These are phyloP conservation scores for Circinella minor DNA, from an alignment of 371 early-diverging fungal genomes.

Conservation along the genomic window DNA sequence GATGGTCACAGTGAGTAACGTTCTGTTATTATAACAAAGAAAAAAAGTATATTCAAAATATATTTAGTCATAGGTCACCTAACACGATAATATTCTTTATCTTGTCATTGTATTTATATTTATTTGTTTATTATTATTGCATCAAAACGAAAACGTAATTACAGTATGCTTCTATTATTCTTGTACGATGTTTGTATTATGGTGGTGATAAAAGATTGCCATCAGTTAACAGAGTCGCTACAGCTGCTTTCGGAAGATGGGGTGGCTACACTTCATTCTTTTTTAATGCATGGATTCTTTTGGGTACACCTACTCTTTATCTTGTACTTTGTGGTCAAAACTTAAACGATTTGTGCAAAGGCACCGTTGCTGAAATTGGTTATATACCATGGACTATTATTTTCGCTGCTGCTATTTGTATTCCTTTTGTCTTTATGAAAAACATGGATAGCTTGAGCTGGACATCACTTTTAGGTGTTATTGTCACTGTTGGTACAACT, in stretches of 20 bases:
- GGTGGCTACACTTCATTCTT: constrained; percentile 52
- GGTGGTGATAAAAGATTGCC: constrained; percentile 43
- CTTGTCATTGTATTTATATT: neutral
- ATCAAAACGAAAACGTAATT: neutral
- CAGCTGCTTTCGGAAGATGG: constrained; percentile 35
- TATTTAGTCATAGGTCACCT: too few relatives aligned
- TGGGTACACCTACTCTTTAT: constrained; percentile 60
- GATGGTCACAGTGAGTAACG: constrained; percentile 64
- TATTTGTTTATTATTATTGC: neutral
- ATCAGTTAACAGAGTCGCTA: constrained; percentile 41
- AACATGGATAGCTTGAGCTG: constrained; percentile 64
- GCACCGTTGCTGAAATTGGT: constrained; percentile 44
- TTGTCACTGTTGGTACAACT: constrained; percentile 52
- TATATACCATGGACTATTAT: constrained; percentile 66
- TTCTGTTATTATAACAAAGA: neutral
- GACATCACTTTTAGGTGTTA: constrained; percentile 63
- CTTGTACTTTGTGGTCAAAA: constrained; percentile 60
- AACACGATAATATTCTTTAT: neutral
- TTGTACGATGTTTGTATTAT: constrained; percentile 41
- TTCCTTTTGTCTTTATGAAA: constrained; percentile 61
- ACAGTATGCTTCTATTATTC: constrained; percentile 42
- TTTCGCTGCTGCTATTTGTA: constrained; percentile 51
- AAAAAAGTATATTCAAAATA: too few relatives aligned
- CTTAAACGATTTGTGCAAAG: constrained; percentile 41
- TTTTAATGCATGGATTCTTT: constrained; percentile 62